Base-by-base conservation (phyloP, 768 basidiomycete genomes). In the Hericium erinaceus region DNA sequence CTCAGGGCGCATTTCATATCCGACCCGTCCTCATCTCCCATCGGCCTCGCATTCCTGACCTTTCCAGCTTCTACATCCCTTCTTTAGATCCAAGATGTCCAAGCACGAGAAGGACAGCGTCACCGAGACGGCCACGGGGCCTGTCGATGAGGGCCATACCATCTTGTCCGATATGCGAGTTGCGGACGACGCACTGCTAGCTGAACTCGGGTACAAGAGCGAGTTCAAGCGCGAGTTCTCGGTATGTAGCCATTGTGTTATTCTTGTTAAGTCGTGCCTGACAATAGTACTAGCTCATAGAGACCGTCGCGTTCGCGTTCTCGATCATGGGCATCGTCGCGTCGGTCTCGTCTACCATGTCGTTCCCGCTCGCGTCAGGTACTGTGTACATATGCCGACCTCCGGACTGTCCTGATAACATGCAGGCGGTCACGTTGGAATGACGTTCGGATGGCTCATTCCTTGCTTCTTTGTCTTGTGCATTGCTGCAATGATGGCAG, bases 401-500 rank as follows among this genome's bases (percentile, higher is more conserved):
- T 8, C 33, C 33, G 33, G 33, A 33, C 33, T 33, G 44, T 46
- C 16, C 50, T 52, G 41, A 18, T 37, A 15, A 53, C 55, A 26
- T 48, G 11, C 53, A 82, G 87, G 87, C 55, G 87, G 87, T 2
- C 86, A 89, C 69, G 84, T 86, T 22, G 87, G 87, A 15, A 81
- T 89, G 77, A 79, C 87, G 18, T 88, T 82, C 72, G 87, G 86
- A 39, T 89, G 86, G 87, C 70, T 87, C 26, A 84, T 87, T 61
- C 87, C 86, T 6, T 77, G 75, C 61, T 70, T 83, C 49, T 88
- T 88, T 59, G 87, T 88, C 26, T 74, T 83, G 72, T 74, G 77
- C 5, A 76, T 88, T 15, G 85, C 87, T 3, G 74, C 83, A 15
- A 84, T 80, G n/a, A 81, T 89, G 76, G 86, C 86, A 3, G 87